Base-by-base conservation (phyloP, 139 green algal species). In the Chlamydomonas schloesseri region DNA sequence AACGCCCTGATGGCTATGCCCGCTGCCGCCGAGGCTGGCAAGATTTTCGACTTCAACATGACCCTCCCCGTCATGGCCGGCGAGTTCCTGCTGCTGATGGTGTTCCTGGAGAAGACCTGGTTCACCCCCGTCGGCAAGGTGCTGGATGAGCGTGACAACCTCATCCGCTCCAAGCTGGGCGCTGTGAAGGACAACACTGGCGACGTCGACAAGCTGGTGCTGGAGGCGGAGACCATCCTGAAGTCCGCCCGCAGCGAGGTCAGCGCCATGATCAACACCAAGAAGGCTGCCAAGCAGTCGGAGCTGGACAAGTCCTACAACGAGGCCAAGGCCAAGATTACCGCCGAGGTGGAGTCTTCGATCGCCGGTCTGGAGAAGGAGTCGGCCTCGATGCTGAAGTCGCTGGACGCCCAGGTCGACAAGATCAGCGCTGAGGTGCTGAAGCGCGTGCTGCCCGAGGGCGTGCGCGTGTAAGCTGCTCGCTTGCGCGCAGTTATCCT, bases 91-190 rank as follows among this genome's bases (percentile, higher is more conserved):
- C 87, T 97, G 18, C 91, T 98, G 53, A 98, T 98, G 96, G 96
- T 98, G 65, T 97, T 98, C 90, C 93, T 98, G 60, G 96, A 98
- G 74, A 98, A 98, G 95, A 91, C 91, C 83, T 98, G 96, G 96
- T 98, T 98, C 87, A 91, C 73, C 31, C 96, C 96, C 24, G 96
- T 98, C 24, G 96, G 96, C 82, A 95, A 95, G 82, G 91, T 96
- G 36, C 92, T 98, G 67, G 96, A 98, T 90, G 94, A 97, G 82
- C 96, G 96, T 71, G 96, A 98, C 79, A 86, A 74, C 15, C 50
- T 92, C 28, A 91, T 98, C 69, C 91, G 96, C 71, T 89, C 86
- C 72, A 96, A 97, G 93, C 94, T 98, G 78, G 78, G 84, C 65
- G 80, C 81, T 23, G 95, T 98, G 31, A 97, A 98, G 93, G 95